A percentile compares a stretch with the other conserved stretches of the same genome.
phyloP scores from a whole-genome alignment of 352 stramenopile species.

The Paralagenidium karlingii region DNA sequence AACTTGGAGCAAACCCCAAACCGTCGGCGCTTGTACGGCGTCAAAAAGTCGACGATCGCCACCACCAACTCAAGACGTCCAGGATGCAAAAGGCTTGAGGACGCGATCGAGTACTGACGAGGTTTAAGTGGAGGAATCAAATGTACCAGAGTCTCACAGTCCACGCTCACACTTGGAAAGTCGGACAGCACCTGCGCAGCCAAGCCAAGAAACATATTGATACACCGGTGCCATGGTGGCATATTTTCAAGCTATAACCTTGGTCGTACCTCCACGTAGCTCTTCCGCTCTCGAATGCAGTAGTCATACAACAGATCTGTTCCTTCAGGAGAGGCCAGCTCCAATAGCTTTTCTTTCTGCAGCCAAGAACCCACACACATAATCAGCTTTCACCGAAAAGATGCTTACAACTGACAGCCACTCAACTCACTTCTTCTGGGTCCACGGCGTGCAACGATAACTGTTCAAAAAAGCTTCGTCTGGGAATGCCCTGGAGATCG shows the following conservation, averaged over 20 bases:
- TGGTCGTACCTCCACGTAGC: conserved; percentile 79
- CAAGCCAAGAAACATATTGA: not conserved
- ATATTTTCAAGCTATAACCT: too few species aligned
- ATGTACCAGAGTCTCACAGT: conserved; percentile 63
- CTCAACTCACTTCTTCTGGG: conserved; percentile 69
- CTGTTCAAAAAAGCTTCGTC: conserved; percentile 79
- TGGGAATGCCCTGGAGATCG: conserved; percentile 77
- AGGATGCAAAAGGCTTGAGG: conserved; percentile 46
- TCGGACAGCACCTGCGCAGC: too few species aligned
- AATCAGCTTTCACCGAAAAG: not conserved
- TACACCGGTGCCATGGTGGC: not conserved
- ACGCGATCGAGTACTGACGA: conserved; percentile 89
- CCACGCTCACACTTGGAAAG: conserved; percentile 65
- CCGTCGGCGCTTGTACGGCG: conserved; percentile 79
- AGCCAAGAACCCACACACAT: not conserved
- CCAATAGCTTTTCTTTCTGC: conserved; percentile 84
- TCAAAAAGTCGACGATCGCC: conserved; percentile 84
- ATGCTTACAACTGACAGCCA: not conserved
- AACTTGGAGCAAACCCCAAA: conserved; percentile 77
- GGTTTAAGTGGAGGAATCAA: conserved; percentile 78
- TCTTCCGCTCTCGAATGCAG: conserved; percentile 86
- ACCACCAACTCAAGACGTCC: conserved; percentile 68
- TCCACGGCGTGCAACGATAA: conserved; percentile 73
- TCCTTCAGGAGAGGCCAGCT: conserved; percentile 78
- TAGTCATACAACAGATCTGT: conserved; percentile 90